Evolutionary conservation across 495 filamentous ascomycete species (phyloP).

Genomic region (Darksidea phi): DNA sequence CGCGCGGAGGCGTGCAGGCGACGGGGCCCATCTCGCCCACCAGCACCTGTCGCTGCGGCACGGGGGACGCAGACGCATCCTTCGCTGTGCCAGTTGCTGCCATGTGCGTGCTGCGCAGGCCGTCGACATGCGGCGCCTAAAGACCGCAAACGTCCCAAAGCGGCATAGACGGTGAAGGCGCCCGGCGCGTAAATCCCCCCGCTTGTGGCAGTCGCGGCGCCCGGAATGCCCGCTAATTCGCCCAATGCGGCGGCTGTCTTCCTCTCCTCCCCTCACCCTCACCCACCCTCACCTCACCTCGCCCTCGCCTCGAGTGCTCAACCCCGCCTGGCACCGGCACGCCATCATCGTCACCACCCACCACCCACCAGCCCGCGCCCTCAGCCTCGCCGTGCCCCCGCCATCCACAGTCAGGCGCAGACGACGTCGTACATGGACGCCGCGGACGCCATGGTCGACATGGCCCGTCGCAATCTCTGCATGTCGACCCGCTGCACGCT

Average conservation of each 20-base stretch:
- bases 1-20: background rate
- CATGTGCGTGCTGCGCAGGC: constrained; percentile 4
- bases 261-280: background rate
- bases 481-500: too few relatives aligned
- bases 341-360: too few relatives aligned
- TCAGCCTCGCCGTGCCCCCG: background rate
- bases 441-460: too few relatives aligned
- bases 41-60: constrained; percentile 8
- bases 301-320: too few relatives aligned
- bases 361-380: background rate
- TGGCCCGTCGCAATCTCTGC: too few relatives aligned
- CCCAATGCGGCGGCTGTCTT: background rate
- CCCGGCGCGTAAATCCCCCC: constrained; percentile 13
- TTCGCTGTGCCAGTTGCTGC: constrained; percentile 12
- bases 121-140: constrained; percentile 17
- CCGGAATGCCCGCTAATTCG: constrained; percentile 10
- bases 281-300: too few relatives aligned
- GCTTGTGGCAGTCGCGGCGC: background rate
- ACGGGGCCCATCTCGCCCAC: background rate
- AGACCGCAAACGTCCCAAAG: constrained; percentile 26
- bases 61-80: constrained; percentile 16
- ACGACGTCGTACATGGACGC: too few relatives aligned
- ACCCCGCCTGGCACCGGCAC: too few relatives aligned
- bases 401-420: too few relatives aligned
- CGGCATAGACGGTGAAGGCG: constrained; percentile 9